Conservation (phyloP, 108 stramenopile genomes). For the Aureococcus anophagefferens region DNA sequence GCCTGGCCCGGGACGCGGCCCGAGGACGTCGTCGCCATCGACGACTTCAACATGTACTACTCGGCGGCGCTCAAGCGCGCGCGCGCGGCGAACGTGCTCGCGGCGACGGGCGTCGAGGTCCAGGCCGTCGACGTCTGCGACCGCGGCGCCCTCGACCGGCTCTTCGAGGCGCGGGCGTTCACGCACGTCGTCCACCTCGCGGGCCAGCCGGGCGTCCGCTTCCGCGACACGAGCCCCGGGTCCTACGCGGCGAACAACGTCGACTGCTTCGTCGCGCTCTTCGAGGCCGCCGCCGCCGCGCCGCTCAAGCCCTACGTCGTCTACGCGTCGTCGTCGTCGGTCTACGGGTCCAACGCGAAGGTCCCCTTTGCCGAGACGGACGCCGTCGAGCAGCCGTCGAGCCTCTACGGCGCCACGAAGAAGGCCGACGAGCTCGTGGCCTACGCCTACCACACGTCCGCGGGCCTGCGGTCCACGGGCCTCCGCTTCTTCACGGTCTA, state of each 20-base stretch:
- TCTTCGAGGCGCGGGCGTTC: conserved; percentile 22
- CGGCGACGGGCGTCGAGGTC: not conserved
- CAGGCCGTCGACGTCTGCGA: conserved; percentile 40
- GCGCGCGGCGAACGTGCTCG: conserved; percentile 19
- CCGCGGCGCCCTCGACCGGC: conserved; percentile 17
- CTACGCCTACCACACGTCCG: conserved; percentile 52
- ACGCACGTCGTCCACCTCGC: conserved; percentile 15
- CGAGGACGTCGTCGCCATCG: conserved; percentile 40
- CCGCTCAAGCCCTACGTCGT: not conserved
- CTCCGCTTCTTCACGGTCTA: conserved; percentile 74
- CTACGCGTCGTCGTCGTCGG: conserved; percentile 10
- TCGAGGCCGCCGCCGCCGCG: not conserved
- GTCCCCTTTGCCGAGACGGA: conserved; percentile 45
- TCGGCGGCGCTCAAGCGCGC: conserved; percentile 30
- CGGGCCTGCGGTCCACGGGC: conserved; percentile 59
- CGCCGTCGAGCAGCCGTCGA: conserved; percentile 52
- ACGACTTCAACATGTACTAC: conserved; percentile 52
- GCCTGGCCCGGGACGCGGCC: conserved; percentile 18
- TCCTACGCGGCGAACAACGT: conserved; percentile 6
- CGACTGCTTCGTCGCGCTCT: not conserved
- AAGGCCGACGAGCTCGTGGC: conserved; percentile 64
- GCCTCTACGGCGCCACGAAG: conserved; percentile 60
- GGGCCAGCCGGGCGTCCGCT: conserved; percentile 13
- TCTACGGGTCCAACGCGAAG: conserved; percentile 4
- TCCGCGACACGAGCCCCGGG: not conserved